These are phyloP conservation scores for Dalechampia spathulata DNA, from an alignment of 441 rosid species.

Conservation along the genomic window DNA sequence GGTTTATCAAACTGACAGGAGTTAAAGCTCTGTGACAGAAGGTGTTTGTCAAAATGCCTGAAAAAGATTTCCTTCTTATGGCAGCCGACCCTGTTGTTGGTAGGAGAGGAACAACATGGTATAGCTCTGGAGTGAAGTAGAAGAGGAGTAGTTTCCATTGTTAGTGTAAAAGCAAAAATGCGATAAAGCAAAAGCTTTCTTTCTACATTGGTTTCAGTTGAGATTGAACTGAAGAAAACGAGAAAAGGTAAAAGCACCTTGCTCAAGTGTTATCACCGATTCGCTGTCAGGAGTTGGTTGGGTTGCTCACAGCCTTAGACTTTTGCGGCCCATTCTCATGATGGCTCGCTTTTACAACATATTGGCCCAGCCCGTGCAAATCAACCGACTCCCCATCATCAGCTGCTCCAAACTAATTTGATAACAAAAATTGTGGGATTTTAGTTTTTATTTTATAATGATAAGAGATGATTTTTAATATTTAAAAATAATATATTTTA, in stretches of 20 bases:
- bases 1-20: conserved; percentile 14
- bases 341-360: too few relatives aligned
- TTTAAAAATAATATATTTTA: too few relatives aligned
- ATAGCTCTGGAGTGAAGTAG: conserved; percentile 40
- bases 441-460: too few relatives aligned
- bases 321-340: too few relatives aligned
- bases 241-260: background rate
- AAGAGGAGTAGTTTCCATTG: conserved; percentile 49
- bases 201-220: background rate
- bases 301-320: too few relatives aligned
- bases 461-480: too few relatives aligned
- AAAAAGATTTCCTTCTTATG: conserved; percentile 23
- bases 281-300: too few relatives aligned
- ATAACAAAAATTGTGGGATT: too few relatives aligned
- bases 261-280: too few relatives aligned
- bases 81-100: background rate
- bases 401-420: too few relatives aligned
- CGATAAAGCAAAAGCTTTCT: background rate
- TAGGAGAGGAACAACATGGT: conserved; percentile 20
- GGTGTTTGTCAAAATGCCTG: conserved; percentile 63
- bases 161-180: background rate
- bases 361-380: too few relatives aligned
- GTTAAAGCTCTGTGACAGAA: conserved; percentile 14
- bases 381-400: too few relatives aligned
- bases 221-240: background rate